phyloP scores from a whole-genome alignment of 2,329 filamentous ascomycete species.

The Plectosphaerella cucumerina region DNA sequence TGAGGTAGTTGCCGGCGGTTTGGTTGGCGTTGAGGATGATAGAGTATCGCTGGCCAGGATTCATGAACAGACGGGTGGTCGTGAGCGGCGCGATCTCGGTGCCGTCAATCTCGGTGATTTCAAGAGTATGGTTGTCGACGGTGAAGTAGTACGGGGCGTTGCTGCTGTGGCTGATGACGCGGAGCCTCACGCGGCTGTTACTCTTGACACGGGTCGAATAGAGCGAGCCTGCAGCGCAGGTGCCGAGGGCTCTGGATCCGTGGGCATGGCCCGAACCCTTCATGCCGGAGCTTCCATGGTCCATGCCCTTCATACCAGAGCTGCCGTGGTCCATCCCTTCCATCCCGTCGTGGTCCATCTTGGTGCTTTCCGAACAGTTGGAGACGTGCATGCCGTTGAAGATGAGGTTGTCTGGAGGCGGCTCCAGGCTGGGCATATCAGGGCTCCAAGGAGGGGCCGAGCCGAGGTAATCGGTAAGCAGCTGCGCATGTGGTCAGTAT shows the following conservation, averaged over 20 bases:
- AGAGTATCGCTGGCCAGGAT: conserved; percentile 33
- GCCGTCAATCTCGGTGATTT: conserved; percentile 35
- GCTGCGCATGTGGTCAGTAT: no score
- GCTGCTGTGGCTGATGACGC: conserved; percentile 35
- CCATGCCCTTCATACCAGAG: conserved; percentile 1
- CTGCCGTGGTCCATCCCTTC: conserved; percentile 4
- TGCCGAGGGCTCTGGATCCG: not conserved
- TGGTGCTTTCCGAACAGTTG: conserved; percentile 25
- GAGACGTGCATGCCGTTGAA: conserved; percentile 33
- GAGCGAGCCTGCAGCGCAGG: conserved; percentile 24
- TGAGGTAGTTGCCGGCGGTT: conserved; percentile 24
- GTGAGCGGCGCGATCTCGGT: conserved; percentile 29
- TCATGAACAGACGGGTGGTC: conserved; percentile 29
- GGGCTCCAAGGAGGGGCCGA: conserved; percentile 26
- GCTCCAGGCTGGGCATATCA: conserved; percentile 31
- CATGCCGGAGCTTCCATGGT: not conserved
- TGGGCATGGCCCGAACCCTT: not conserved
- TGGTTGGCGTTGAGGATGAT: conserved; percentile 29
- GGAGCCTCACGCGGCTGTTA: conserved; percentile 23
- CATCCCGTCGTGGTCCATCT: conserved; percentile 5
- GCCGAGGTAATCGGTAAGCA: conserved; percentile 24
- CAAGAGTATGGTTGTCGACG: conserved; percentile 31
- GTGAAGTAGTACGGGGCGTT: conserved; percentile 33
- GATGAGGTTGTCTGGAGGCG: conserved; percentile 33
- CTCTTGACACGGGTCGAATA: conserved; percentile 25